Conservation (phyloP, 129 eudicot species). For the Flaveria linearis region DNA sequence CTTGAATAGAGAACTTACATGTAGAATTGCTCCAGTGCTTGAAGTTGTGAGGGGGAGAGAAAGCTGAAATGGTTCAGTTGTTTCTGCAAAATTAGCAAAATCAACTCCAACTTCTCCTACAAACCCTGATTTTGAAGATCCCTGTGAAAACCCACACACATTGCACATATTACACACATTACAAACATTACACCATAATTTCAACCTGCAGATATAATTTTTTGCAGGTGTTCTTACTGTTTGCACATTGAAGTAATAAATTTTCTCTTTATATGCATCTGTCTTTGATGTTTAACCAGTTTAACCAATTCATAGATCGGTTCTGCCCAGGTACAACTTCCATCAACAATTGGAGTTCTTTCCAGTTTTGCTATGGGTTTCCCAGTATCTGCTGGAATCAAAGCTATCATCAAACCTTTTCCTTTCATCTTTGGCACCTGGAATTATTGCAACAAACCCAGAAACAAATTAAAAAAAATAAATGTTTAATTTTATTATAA, state of each 20-base stretch:
- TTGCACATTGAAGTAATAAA: conserved; percentile 68
- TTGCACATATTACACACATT: neutral
- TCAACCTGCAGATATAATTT: neutral
- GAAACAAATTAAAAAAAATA: neutral
- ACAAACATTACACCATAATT: neutral
- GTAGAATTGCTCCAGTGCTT: conserved; percentile 67
- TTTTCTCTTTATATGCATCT: conserved; percentile 61
- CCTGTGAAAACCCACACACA: conserved; percentile 48
- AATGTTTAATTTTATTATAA: neutral
- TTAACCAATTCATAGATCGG: conserved; percentile 84
- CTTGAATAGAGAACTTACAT: conserved; percentile 48
- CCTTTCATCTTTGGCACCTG: conserved; percentile 87
- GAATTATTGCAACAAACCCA: conserved; percentile 21
- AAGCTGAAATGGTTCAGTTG: conserved; percentile 54
- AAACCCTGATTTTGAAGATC: conserved; percentile 77
- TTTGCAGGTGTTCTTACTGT: conserved; percentile 47
- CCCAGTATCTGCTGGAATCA: conserved; percentile 83
- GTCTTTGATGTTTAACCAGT: conserved; percentile 58
- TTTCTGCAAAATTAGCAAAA: conserved; percentile 78
- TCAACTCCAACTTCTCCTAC: conserved; percentile 83
- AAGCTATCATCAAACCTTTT: conserved; percentile 67
- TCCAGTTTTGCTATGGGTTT: conserved; percentile 72
- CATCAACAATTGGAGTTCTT: conserved; percentile 66
- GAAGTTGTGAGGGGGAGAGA: conserved; percentile 70
- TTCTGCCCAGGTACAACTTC: conserved; percentile 73